Evolutionary conservation across 441 rosid genomes (phyloP).

Genomic region (Gossypium schwendimanii): DNA sequence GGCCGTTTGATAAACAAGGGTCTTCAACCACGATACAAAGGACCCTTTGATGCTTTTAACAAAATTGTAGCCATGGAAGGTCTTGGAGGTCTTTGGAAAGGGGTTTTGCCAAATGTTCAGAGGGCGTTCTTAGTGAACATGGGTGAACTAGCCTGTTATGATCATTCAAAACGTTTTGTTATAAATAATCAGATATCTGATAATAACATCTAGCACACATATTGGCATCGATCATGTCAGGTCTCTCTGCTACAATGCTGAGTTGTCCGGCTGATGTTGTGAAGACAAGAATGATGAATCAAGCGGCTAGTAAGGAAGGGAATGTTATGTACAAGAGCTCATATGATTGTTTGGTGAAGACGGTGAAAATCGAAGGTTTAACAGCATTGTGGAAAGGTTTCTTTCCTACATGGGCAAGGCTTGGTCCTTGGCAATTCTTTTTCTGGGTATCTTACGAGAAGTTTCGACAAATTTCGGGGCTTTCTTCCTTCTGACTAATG

Average conservation of each 20-base stretch:
- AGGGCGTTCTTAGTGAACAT: conserved; percentile 85
- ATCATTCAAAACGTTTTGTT: conserved; percentile 70
- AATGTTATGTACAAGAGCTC: conserved; percentile 42
- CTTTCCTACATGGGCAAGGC: conserved; percentile 87
- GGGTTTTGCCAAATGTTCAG: conserved; percentile 73
- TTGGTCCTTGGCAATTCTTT: conserved; percentile 93
- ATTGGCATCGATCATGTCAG: conserved; percentile 71
- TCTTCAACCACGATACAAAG: conserved; percentile 54
- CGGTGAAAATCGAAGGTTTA: conserved; percentile 58
- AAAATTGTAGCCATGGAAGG: conserved; percentile 55
- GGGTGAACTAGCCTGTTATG: conserved; percentile 88
- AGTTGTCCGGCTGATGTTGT: conserved; percentile 90
- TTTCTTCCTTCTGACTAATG: conserved; percentile 57
- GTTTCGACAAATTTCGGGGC: conserved; percentile 54
- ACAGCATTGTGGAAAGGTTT: conserved; percentile 83
- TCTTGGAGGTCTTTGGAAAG: conserved; percentile 71
- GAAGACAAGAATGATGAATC: conserved; percentile 92
- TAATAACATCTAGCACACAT: conserved; percentile 76
- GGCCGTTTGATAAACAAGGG: conserved; percentile 48
- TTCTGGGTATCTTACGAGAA: conserved; percentile 93
- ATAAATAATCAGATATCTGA: conserved; percentile 37
- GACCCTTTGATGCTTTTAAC: conserved; percentile 53
- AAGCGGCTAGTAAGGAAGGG: conserved; percentile 26
- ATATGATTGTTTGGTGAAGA: conserved; percentile 73
- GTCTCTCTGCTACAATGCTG: conserved; percentile 64